phyloP scores from a whole-genome alignment of 805 yeast genomes.

The Cyberlindnera xishuangbannaensis region DNA sequence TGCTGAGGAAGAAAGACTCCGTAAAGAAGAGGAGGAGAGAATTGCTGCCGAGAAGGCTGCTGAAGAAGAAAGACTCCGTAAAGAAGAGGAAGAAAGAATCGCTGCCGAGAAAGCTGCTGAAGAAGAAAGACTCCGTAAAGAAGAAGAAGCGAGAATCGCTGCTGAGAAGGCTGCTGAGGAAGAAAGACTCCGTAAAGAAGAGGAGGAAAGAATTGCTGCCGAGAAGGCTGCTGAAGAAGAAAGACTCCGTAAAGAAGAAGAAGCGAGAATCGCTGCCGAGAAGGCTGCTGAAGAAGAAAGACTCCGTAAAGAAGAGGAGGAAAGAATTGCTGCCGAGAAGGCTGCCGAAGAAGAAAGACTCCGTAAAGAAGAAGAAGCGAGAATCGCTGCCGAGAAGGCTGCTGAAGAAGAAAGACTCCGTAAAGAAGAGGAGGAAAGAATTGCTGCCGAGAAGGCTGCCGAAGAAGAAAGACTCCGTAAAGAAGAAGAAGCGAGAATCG shows the following conservation, averaged over 20 bases:
- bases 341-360: constrained; percentile 6
- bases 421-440: too few species aligned
- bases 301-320: constrained; percentile 2
- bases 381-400: constrained; percentile 2
- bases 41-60: constrained; percentile 11
- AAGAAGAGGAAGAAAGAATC: constrained; percentile 6
- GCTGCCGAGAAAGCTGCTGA: constrained; percentile 13
- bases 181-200: constrained; percentile 8
- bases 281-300: constrained; percentile 6
- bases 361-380: constrained; percentile 1
- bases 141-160: constrained; percentile 11
- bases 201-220: constrained; percentile 12
- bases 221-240: constrained; percentile 13
- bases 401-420: too few species aligned
- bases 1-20: constrained; percentile 12
- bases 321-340: constrained; percentile 3
- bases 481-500: too few species aligned
- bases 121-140: constrained; percentile 13
- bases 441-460: constrained; percentile 2
- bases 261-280: constrained; percentile 11
- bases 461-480: too few species aligned
- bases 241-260: constrained; percentile 8
- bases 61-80: constrained; percentile 12
- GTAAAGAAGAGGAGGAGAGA: constrained; percentile 3
- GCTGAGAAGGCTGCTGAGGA: constrained; percentile 9